phyloP scores from a whole-genome alignment of 805 yeast genomes.

The Zygoascus ofunaensis region DNA sequence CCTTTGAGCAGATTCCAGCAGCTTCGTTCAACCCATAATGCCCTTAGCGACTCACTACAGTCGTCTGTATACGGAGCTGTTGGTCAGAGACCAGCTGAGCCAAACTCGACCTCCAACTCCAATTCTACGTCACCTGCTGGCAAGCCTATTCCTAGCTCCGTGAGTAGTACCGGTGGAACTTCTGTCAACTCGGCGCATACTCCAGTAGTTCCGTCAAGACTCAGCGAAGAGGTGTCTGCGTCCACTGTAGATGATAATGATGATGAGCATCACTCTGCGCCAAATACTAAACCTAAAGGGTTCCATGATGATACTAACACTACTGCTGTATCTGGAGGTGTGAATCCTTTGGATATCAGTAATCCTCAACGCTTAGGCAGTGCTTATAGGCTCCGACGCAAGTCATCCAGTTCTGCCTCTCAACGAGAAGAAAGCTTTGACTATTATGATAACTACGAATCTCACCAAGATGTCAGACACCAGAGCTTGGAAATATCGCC shows the following conservation, averaged over 20 bases:
- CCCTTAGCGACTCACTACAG: constrained; percentile 29
- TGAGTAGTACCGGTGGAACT: constrained; percentile 1
- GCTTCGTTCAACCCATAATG: constrained; percentile 26
- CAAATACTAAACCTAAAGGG: too few species aligned
- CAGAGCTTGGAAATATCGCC: constrained; percentile 4
- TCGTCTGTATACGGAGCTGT: constrained; percentile 16
- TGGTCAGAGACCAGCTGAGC: neutral
- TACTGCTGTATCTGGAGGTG: neutral
- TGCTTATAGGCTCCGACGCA: constrained; percentile 3
- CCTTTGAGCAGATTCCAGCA: constrained; percentile 29
- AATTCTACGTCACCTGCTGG: constrained; percentile 7
- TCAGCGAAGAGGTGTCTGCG: constrained; percentile 25
- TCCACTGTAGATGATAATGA: constrained; percentile 3
- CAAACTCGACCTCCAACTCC: too few species aligned
- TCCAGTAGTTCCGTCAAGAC: constrained; percentile 30
- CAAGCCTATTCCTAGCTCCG: neutral
- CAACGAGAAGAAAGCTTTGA: neutral
- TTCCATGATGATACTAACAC: neutral
- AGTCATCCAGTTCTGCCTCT: neutral
- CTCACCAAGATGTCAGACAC: neutral
- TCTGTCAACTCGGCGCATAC: constrained; percentile 19
- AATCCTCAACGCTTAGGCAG: constrained; percentile 7
- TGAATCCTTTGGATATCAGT: constrained; percentile 8
- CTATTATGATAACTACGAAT: neutral
- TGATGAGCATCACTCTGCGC: neutral